phyloP scores from a whole-genome alignment of 2,329 filamentous ascomycete genomes.

The Kalmusia sp. region DNA sequence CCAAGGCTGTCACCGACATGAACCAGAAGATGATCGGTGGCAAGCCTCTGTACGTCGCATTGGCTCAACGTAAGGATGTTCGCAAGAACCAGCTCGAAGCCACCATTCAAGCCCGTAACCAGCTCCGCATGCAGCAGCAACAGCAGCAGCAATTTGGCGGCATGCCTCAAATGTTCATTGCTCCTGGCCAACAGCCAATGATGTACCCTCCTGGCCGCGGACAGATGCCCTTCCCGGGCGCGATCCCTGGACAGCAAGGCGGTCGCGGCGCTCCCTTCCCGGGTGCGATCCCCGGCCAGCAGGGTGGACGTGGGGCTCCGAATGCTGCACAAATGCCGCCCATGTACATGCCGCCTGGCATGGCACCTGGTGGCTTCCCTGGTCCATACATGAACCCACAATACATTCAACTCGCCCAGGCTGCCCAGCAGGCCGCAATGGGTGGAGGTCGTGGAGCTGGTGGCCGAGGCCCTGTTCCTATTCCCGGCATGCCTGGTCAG shows the following conservation, averaged over 20 bases:
- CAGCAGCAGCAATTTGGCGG: conserved; percentile 66
- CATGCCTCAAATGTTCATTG: conserved; percentile 85
- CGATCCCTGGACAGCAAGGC: conserved; percentile 73
- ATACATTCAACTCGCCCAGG: conserved; percentile 80
- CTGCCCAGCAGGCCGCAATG: conserved; percentile 66
- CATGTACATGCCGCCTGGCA: conserved; percentile 76
- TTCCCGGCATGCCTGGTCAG: conserved; percentile 74
- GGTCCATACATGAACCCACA: conserved; percentile 79
- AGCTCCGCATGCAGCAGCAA: conserved; percentile 97
- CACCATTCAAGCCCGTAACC: conserved; percentile 98
- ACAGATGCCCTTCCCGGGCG: conserved; percentile 67
- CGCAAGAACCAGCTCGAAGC: conserved; percentile 99
- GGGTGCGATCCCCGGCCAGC: conserved; percentile 79
- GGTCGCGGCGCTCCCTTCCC: conserved; percentile 88
- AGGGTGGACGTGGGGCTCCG: conserved; percentile 85
- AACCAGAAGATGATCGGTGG: conserved; percentile 98
- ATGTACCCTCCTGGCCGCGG: conserved; percentile 67
- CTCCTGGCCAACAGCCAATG: conserved; percentile 76
- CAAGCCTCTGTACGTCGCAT: conserved; percentile 97
- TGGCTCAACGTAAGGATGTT: conserved; percentile 99
- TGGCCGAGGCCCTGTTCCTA: conserved; percentile 67
- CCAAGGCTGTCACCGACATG: conserved; percentile 99
- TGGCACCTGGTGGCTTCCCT: conserved; percentile 72
- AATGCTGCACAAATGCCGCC: conserved; percentile 80
- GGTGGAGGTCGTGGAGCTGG: conserved; percentile 64